Base-by-base conservation (phyloP, 345 rosid genomes). In the Noccaea caerulescens region DNA sequence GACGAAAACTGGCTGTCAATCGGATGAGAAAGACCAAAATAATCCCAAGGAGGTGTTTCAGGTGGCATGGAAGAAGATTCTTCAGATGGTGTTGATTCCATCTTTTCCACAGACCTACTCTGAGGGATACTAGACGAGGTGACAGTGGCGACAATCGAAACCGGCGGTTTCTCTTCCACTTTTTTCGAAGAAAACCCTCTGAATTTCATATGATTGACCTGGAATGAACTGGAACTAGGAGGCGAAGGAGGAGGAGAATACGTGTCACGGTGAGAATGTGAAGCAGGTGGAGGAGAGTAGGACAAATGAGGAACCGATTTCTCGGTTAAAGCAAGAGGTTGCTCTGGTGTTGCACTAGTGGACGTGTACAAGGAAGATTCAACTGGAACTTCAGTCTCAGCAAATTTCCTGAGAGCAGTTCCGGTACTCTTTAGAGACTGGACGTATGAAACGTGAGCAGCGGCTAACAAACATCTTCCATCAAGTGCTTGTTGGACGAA, bases 401-500 rank as follows among this genome's bases (percentile, higher is more conserved):
- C 80, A 78, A 94, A 94, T 79, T 60, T 84, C 51, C 86, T 71
- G 39, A 94, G 83, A 66, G 93, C 96, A 66, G 76, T 79, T 68
- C 96, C 98, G 0, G 93, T 80, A 62, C 71, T 91, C 76, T 72
- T 86, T 36, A 94, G 82, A 10, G 93, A 85, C 69, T 89, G 87
- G 12, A 94, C 81, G 62, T 87, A 94, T 14, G 83, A 72, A 57
- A 86, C 76, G 44, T 94, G 99, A 71, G 96, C 82, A 34, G 90
- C 88, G 4, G 95, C 96, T 45, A 94, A 81, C 53, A 88, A 83
- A 71, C 92, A 89, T 75, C 98, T 82, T 12, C 98, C 99, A 82
- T 94, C 93, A 5, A 94, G 95, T 38, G 98, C 96, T 81, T 89
- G 98, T 75, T 84, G 76, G 11, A 94, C 88, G 63, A 76, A 88